Percentiles rank a stretch among this genome's conserved stretches.
phyloP scores from a whole-genome alignment of 2,329 filamentous ascomycete genomes.

The Monilinia laxa region DNA sequence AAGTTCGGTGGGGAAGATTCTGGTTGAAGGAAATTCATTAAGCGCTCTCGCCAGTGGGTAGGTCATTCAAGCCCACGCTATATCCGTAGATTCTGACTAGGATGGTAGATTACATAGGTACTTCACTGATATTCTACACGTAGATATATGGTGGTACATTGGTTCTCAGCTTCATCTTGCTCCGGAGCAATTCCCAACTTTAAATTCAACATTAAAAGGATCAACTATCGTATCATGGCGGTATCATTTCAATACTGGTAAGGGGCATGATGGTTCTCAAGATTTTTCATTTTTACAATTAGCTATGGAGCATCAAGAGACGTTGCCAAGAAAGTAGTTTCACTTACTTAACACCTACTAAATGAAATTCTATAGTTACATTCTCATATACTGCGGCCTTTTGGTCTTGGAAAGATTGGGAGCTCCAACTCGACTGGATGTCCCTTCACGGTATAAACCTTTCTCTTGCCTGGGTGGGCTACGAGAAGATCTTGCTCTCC shows the following conservation, averaged over 20 bases:
- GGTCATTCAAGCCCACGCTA: not conserved
- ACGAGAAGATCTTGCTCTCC: conserved; percentile 51
- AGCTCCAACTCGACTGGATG: conserved; percentile 53
- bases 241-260: conserved; percentile 53
- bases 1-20: conserved; percentile 31
- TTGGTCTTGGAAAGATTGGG: conserved; percentile 56
- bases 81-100: not conserved
- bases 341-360: not conserved
- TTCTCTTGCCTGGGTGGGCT: conserved; percentile 52
- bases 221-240: conserved; percentile 47
- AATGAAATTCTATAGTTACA: conserved; percentile 43
- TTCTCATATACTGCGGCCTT: conserved; percentile 53
- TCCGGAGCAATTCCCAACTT: conserved; percentile 38
- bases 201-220: conserved; percentile 42
- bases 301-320: not conserved
- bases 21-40: conserved; percentile 1
- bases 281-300: not conserved
- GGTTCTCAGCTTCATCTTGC: conserved; percentile 44
- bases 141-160: conserved; percentile 50
- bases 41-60: conserved; percentile 4
- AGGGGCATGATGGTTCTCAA: not conserved
- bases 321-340: not conserved
- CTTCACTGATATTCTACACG: conserved; percentile 44
- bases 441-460: conserved; percentile 53
- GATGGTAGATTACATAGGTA: conserved; percentile 40